Evolutionary conservation across 2,329 filamentous ascomycete genomes (phyloP), one percentile per base, ranked within the genome.

Genomic region (Septoria petroselini): DNA sequence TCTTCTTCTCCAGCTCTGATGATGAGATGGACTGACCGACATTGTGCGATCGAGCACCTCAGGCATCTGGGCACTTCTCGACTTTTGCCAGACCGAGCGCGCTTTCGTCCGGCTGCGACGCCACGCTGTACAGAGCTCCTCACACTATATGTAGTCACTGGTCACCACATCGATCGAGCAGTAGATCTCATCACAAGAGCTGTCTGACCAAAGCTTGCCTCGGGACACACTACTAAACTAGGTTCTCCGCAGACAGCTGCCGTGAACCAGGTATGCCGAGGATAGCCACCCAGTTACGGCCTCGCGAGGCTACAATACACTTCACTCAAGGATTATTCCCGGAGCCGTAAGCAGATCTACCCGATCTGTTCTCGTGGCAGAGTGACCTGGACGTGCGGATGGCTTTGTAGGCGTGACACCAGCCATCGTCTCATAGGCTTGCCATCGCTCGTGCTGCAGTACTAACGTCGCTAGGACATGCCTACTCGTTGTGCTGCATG

Each of bases 301-400:
- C 40, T 27, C 14, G 17, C 27, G 19, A 9, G 15, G 7, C 38
- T 35, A 53, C 47, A 50, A 58, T 55, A 49, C 43, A 29, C 29
- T 21, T 35, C 31, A 25, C 17, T n/a, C 29, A n/a, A 41, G 41
- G 37, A 29, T n/a, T 53, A 49, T 43, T 51, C 53, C 23, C 55
- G 47, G 50, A 35, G 21, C 37, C 37, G n/a, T 25, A 39, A 46
- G 34, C 33, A 39, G 17, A 50, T 42, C 29, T 25, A 41, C 50
- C 52, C 52, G 55, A 43, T 18, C 47, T 33, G 29, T 58, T 54
- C 52, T 54, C 54, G 54, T 53, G 35, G 17, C 9, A 48, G 41
- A 34, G 29, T 42, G 43, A 43, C 33, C 50, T 53, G 41, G 46
- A 53, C 44, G 38, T 41, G 17, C 50, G 52, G 52, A 55, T 46